Evolutionary conservation across 2,329 filamentous ascomycete genomes (phyloP).

Genomic region (Diaporthe sp.): DNA sequence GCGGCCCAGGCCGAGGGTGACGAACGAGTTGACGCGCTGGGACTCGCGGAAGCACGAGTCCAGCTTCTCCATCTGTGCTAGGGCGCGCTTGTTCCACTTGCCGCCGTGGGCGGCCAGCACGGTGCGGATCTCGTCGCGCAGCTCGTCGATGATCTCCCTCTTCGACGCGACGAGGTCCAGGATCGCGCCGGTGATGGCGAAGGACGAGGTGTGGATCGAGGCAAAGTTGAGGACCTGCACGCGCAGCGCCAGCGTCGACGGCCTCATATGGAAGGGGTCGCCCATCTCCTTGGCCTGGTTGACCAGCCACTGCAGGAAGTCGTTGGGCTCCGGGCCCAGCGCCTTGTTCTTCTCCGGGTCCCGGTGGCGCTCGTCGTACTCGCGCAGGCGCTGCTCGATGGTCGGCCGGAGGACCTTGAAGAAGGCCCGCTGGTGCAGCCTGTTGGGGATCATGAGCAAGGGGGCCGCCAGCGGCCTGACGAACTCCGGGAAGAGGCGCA

Average conservation of each 20-base stretch:
- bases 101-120: conserved; percentile 43
- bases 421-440: conserved; percentile 43
- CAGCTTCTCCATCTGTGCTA: conserved; percentile 54
- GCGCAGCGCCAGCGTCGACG: conserved; percentile 37
- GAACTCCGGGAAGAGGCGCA: conserved; percentile 42
- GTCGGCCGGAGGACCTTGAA: conserved; percentile 41
- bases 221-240: conserved; percentile 48
- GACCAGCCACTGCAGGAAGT: conserved; percentile 43
- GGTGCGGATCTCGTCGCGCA: conserved; percentile 53
- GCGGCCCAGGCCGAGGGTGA: conserved; percentile 54
- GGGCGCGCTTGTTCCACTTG: conserved; percentile 52
- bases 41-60: conserved; percentile 60
- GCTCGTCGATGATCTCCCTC: conserved; percentile 44
- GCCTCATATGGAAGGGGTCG: conserved; percentile 25
- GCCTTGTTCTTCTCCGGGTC: conserved; percentile 40
- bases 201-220: conserved; percentile 56
- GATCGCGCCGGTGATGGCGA: conserved; percentile 54
- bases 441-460: conserved; percentile 43
- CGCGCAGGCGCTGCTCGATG: conserved; percentile 43
- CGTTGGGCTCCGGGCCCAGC: conserved; percentile 38
- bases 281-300: conserved; percentile 36
- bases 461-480: conserved; percentile 43
- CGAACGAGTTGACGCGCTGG: conserved; percentile 56
- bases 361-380: conserved; percentile 38
- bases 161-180: conserved; percentile 51